A percentile compares a stretch with the other conserved stretches of the same genome.
These are phyloP conservation scores for Micractinium conductrix DNA, from an alignment of 139 green algal species.

Conservation along the genomic window DNA sequence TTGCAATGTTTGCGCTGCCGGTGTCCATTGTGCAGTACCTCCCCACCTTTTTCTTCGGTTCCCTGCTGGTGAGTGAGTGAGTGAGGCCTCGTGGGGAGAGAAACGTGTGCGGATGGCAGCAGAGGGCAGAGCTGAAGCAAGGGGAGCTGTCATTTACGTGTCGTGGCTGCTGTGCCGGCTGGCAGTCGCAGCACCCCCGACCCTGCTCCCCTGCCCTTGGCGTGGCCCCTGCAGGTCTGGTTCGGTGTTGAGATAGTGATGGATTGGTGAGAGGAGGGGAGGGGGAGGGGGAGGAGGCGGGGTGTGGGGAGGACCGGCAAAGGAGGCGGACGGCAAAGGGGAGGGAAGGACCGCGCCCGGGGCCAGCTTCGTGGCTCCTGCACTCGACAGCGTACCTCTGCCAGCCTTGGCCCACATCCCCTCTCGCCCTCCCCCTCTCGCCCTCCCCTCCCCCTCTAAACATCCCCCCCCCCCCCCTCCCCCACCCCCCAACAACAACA, in stretches of 20 bases:
- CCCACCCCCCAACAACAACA: too few relatives aligned
- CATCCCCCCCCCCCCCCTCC: too few relatives aligned
- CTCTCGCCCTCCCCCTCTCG: too few relatives aligned
- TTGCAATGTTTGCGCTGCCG: conserved; percentile 72
- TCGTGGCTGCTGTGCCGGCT: not conserved
- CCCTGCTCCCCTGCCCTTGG: conserved; percentile 52
- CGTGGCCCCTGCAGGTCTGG: conserved; percentile 72
- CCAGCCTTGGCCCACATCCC: too few relatives aligned
- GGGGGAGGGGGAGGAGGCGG: too few relatives aligned
- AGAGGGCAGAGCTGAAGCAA: not conserved
- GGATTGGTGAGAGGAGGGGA: too few relatives aligned
- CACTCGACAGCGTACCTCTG: too few relatives aligned
- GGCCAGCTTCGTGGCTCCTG: too few relatives aligned
- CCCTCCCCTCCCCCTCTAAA: too few relatives aligned
- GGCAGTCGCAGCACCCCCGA: conserved; percentile 13
- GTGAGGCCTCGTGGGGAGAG: not conserved
- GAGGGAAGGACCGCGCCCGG: too few relatives aligned
- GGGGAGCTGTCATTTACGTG: not conserved
- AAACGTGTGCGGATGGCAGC: not conserved
- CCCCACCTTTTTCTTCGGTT: conserved; percentile 65
- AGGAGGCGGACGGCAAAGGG: too few relatives aligned
- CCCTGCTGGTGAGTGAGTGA: conserved; percentile 66
- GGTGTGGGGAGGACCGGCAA: too few relatives aligned
- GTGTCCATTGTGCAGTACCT: conserved; percentile 57
- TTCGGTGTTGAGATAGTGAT: conserved; percentile 81